Conservation (phyloP, 192 early-diverging fungal genomes). For the Pilaira anomala region DNA sequence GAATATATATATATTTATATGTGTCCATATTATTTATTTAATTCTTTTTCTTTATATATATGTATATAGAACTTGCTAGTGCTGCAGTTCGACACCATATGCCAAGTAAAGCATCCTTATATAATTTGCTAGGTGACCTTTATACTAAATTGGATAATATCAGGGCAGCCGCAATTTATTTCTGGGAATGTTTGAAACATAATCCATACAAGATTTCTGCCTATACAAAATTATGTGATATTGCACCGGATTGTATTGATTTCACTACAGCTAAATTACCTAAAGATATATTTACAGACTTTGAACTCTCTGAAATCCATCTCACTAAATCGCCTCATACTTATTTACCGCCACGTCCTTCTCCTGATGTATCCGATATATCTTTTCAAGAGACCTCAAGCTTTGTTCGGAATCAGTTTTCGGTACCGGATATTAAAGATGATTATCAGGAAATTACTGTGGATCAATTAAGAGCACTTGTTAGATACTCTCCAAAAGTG, state of each 20-base stretch:
- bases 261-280: background rate
- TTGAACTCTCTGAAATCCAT: no score
- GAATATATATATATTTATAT: background rate
- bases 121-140: conserved; percentile 20
- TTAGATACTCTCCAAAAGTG: background rate
- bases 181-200: conserved; percentile 10
- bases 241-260: conserved; percentile 15
- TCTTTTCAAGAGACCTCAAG: background rate
- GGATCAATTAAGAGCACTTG: conserved; percentile 2
- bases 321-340: background rate
- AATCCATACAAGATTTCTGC: conserved; percentile 28
- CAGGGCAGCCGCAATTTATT: conserved; percentile 16
- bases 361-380: background rate
- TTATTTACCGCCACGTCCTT: background rate
- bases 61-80: conserved; percentile 22
- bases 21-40: background rate
- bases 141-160: conserved; percentile 26
- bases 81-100: conserved; percentile 19
- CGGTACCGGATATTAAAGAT: background rate
- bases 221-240: conserved; percentile 28
- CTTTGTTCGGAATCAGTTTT: background rate
- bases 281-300: background rate
- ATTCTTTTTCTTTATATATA: background rate
- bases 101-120: conserved; percentile 24
- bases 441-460: conserved; percentile 5